Base-by-base conservation (phyloP, 1,139 yeast species). In the Kazachstania sp. region DNA sequence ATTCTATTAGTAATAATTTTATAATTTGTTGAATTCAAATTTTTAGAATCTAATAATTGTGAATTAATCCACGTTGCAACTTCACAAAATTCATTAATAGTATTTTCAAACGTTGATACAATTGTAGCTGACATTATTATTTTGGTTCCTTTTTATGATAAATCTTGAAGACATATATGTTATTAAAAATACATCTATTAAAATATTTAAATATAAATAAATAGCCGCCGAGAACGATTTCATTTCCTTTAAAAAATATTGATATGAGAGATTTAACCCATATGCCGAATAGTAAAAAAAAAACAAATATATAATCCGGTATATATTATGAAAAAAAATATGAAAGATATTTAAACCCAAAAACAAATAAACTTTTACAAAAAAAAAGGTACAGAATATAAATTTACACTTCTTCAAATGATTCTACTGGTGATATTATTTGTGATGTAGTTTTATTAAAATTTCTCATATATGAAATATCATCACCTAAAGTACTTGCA, bases 401-500 rank as follows among this genome's bases (percentile, higher is more conserved):
- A 15, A 15, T 16, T 32, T 32, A 32, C 18, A 32, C 18, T n/a
- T 44, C 46, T 26, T 44, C 42, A n/a, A 13, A 31, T 36, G 43
- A 35, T 15, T 44, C 46, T 19, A 38, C 35, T 6, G 42, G 30
- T 1, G 46, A 36, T n/a, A 51, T 47, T 2, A 52, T 49, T 1
- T 57, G 56, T 11, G 59, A 55, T 11, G 53, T 39, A 43, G 52
- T 54, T 43, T 49, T 51, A 15, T 11, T 32, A 36, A 56, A 47
- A 39, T 49, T 55, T 34, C 51, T 51, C 30, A 56, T 45, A 40
- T 59, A 58, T 16, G 64, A 60, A 9, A 47, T 44, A 37, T 59
- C 64, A 45, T 60, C 64, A 26, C 61, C 62, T n/a, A 53, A 48
- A n/a, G 61, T 58, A 45, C 63, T 59, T 19, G 50, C 48, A 44